Evolutionary conservation across 1,284 basidiomycete genomes (phyloP), one percentile per base, ranked within the genome.

Genomic region (Heterobasidion occidentale): DNA sequence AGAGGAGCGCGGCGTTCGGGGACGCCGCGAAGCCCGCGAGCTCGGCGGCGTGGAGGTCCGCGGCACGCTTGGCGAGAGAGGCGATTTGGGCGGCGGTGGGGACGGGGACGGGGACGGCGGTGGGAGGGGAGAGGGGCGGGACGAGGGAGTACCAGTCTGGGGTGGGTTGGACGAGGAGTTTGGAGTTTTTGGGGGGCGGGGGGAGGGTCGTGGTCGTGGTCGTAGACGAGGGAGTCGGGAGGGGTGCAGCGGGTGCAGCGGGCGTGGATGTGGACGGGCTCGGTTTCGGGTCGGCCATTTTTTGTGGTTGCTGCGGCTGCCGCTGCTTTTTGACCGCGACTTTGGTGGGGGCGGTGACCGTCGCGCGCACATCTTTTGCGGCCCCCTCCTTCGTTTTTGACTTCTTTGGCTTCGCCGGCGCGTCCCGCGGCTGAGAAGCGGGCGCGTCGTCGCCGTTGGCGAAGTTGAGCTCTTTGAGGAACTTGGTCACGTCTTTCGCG

Each of bases 111-210:
- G 60, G 59, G 19, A 56, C 57, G 19, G 67, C 27, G 8, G 65
- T 58, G n/a, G 66, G 55, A 46, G 61, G 51, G 27, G 27, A 27
- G 42, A 64, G 74, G 49, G 59, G 67, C 34, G 64, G 69, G 12
- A 80, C 62, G 9, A 73, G 68, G 33, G 71, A 67, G 65, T 88
- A 83, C 87, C 87, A 90, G 52, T 79, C 75, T 1, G 86, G 73
- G 8, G 74, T 74, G 0, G 84, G 80, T 19, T 77, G 71, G 54
- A 84, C 67, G 38, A 81, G 56, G 48, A 64, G 42, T 49, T 52
- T 62, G 33, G 46, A 34, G 51, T 59, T 57, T 9, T 50, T 53
- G 36, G 27, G 35, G 15, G 46, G 35, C 20, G n/a, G 35, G 8
- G 12, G 46, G 50, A 15, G 12, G 36, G 33, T 33, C n/a, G 33